Conservation (phyloP, 208 protist genomes). For the Jaenimonas drosophilae region DNA sequence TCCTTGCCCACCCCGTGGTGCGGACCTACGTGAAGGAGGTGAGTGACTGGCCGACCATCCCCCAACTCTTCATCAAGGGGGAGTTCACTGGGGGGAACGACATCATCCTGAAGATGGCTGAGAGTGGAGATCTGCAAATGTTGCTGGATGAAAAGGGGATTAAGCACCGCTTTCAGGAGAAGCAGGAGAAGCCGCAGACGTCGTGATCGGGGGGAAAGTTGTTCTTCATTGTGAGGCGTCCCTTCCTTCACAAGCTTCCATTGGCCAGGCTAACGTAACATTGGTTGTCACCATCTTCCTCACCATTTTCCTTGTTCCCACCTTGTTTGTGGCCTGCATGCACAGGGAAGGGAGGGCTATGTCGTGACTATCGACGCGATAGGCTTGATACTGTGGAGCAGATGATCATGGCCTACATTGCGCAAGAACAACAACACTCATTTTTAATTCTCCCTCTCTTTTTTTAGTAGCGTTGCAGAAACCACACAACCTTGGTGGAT, state of each 20-base stretch:
- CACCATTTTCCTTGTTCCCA: background rate
- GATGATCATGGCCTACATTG: too few relatives aligned
- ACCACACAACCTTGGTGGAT: background rate
- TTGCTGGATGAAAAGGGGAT: constrained; percentile 79
- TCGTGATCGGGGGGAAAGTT: background rate
- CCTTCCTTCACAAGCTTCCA: constrained; percentile 1
- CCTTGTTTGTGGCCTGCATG: background rate
- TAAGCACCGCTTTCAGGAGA: constrained; percentile 42
- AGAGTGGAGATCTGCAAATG: constrained; percentile 74
- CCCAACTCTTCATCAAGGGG: constrained; percentile 93
- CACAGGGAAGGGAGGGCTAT: background rate
- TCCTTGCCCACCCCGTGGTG: constrained; percentile 87
- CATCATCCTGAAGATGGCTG: constrained; percentile 89
- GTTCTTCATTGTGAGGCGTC: constrained; percentile 3
- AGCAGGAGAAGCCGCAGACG: background rate
- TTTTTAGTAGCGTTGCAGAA: constrained; percentile 1
- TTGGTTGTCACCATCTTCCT: too few relatives aligned
- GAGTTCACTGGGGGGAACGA: constrained; percentile 94
- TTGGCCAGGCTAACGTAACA: background rate
- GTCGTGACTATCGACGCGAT: background rate
- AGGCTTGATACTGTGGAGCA: too few relatives aligned
- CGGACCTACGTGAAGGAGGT: constrained; percentile 93
- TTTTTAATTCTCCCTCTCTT: constrained; percentile 12
- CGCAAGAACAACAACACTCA: constrained; percentile 1
- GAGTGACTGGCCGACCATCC: constrained; percentile 95